These are phyloP conservation scores for Mycogone perniciosa DNA, from an alignment of 2,329 filamentous ascomycete species.

Conservation along the genomic window DNA sequence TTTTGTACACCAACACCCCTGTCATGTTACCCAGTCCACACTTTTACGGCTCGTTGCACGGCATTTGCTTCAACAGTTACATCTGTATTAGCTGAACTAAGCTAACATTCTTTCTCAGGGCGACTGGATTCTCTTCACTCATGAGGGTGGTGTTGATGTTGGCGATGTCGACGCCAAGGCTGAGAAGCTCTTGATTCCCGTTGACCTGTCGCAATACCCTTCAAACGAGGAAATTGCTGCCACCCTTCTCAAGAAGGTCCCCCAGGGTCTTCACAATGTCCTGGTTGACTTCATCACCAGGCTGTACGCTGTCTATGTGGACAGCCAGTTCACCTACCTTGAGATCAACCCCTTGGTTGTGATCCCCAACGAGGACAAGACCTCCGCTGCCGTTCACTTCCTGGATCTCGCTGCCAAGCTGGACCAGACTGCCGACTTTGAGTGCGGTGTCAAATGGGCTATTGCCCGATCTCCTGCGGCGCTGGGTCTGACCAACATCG, in stretches of 20 bases:
- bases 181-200: slow-evolving; percentile 95
- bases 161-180: slow-evolving; percentile 98
- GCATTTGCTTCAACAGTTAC: not conserved
- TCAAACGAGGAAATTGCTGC: slow-evolving; percentile 90
- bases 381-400: slow-evolving; percentile 94
- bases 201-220: slow-evolving; percentile 89
- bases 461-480: slow-evolving; percentile 86
- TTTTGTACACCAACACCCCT: slow-evolving; percentile 6
- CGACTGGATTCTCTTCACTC: slow-evolving; percentile 99
- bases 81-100: not conserved
- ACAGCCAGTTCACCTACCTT: slow-evolving; percentile 99
- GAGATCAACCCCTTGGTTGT: slow-evolving; percentile 99
- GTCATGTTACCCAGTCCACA: slow-evolving; percentile 7
- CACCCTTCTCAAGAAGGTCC: slow-evolving; percentile 84
- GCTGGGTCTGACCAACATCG: slow-evolving; percentile 69
- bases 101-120: slow-evolving; percentile 52
- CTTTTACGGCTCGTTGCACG: not conserved
- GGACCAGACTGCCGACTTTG: slow-evolving; percentile 98
- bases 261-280: slow-evolving; percentile 93
- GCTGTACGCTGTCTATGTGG: slow-evolving; percentile 97
- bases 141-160: slow-evolving; percentile 99
- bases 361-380: slow-evolving; percentile 87
- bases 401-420: slow-evolving; percentile 97
- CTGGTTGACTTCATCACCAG: slow-evolving; percentile 98
- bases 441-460: slow-evolving; percentile 99